phyloP scores from a whole-genome alignment of 768 basidiomycete genomes.

The Tylopilus plumbeoviolaceoides region DNA sequence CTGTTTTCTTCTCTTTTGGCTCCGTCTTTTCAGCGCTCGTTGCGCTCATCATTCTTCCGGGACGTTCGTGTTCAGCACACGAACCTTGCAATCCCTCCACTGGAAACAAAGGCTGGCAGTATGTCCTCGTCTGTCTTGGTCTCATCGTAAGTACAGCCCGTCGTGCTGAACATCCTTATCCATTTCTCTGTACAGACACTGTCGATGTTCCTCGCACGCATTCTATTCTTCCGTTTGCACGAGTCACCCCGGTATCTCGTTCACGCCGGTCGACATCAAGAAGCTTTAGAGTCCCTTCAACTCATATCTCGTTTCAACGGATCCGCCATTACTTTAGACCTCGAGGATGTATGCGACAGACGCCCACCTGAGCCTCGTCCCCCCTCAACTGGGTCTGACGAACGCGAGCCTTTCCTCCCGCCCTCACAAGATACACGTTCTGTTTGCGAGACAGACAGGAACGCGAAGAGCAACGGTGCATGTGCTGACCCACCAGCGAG shows the following conservation, averaged over 20 bases:
- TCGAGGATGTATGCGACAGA: constrained; percentile 64
- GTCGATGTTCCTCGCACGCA: constrained; percentile 81
- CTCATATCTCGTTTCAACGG: constrained; percentile 88
- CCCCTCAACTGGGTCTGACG: constrained; percentile 16
- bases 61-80: constrained; percentile 55
- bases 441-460: constrained; percentile 14
- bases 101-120: constrained; percentile 88
- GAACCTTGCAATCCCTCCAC: constrained; percentile 58
- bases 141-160: constrained; percentile 63
- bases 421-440: constrained; percentile 13
- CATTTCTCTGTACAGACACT: constrained; percentile 56
- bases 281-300: constrained; percentile 79
- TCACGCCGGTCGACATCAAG: constrained; percentile 77
- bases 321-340: constrained; percentile 56
- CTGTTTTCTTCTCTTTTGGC: constrained; percentile 94
- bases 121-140: constrained; percentile 74
- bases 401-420: constrained; percentile 28
- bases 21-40: constrained; percentile 82
- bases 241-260: constrained; percentile 95
- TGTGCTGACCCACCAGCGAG: constrained; percentile 6
- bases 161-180: neutral
- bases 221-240: constrained; percentile 86
- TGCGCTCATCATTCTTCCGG: constrained; percentile 75
- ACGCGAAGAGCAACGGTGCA: neutral
- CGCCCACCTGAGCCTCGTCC: constrained; percentile 23